Conservation (phyloP, 2,329 filamentous ascomycete genomes). For the Pyrenophora seminiperda region DNA sequence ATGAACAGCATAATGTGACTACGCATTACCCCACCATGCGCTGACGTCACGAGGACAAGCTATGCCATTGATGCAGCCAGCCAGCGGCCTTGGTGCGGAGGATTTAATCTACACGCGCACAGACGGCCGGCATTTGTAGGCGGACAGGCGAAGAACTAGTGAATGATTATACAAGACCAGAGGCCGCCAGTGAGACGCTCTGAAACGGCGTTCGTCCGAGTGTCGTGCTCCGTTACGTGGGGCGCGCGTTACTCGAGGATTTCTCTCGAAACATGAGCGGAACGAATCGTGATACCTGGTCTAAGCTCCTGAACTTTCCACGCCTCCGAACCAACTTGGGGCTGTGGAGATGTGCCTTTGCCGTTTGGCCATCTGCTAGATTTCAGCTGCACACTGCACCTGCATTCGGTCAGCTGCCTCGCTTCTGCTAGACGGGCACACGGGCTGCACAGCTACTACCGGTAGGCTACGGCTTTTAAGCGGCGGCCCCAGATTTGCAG, state of each 20-base stretch:
- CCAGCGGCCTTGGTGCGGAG: neutral
- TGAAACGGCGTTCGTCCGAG: constrained; percentile 18
- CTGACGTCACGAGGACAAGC: neutral
- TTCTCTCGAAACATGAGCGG: constrained; percentile 18
- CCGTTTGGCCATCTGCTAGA: neutral
- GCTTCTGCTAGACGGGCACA: constrained; percentile 7
- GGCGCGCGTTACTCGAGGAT: constrained; percentile 1
- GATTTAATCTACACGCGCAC: constrained; percentile 8
- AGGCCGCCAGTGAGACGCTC: constrained; percentile 9
- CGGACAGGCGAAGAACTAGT: constrained; percentile 5
- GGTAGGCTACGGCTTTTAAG: constrained; percentile 26
- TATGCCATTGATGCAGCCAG: neutral
- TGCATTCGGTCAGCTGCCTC: constrained; percentile 8
- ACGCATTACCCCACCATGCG: neutral
- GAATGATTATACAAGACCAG: constrained; percentile 7
- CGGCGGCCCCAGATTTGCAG: constrained; percentile 23
- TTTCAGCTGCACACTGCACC: constrained; percentile 1
- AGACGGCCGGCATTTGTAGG: constrained; percentile 18
- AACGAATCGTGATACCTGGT: constrained; percentile 17
- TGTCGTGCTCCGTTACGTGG: neutral
- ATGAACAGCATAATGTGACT: neutral
- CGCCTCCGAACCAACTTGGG: constrained; percentile 4
- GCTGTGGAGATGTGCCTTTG: neutral
- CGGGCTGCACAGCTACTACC: constrained; percentile 14
- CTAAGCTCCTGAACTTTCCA: constrained; percentile 22